Conservation (phyloP, 345 rosid species). For the Triadica sebifera region DNA sequence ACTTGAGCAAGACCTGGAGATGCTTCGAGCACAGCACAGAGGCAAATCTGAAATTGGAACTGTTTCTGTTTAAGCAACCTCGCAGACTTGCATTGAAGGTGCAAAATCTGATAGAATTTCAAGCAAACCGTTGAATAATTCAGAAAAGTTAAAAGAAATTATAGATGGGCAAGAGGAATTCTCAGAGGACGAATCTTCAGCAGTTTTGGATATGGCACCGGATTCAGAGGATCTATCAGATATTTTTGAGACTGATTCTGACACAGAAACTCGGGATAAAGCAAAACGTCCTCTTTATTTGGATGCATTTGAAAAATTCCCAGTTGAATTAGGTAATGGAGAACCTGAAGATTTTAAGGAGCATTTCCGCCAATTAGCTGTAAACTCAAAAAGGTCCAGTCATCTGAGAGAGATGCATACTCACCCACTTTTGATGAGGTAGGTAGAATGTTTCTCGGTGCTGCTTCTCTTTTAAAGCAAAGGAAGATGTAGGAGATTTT, state of each 20-base stretch:
- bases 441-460: slow-evolving; percentile 73
- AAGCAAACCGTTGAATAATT: slow-evolving; percentile 24
- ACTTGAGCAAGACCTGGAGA: slow-evolving; percentile 79
- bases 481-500: slow-evolving; percentile 36
- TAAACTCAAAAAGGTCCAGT: slow-evolving; percentile 21
- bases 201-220: slow-evolving; percentile 42
- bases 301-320: slow-evolving; percentile 70
- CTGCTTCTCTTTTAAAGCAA: slow-evolving; percentile 70
- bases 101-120: slow-evolving; percentile 20
- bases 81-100: slow-evolving; percentile 12
- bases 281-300: slow-evolving; percentile 55
- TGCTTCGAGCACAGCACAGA: slow-evolving; percentile 56
- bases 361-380: slow-evolving; percentile 41
- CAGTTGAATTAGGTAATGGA: slow-evolving; percentile 35
- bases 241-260: slow-evolving; percentile 79
- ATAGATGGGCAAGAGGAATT: slow-evolving; percentile 39
- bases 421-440: slow-evolving; percentile 75
- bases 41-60: slow-evolving; percentile 26
- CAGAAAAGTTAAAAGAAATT: slow-evolving; percentile 52
- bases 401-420: slow-evolving; percentile 29
- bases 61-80: slow-evolving; percentile 24
- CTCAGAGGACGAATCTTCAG: slow-evolving; percentile 40
- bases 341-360: slow-evolving; percentile 57
- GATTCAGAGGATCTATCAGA: slow-evolving; percentile 83
- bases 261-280: slow-evolving; percentile 45